Conservation (phyloP, 1,284 basidiomycete genomes). For the Violaceomyces palustris region DNA sequence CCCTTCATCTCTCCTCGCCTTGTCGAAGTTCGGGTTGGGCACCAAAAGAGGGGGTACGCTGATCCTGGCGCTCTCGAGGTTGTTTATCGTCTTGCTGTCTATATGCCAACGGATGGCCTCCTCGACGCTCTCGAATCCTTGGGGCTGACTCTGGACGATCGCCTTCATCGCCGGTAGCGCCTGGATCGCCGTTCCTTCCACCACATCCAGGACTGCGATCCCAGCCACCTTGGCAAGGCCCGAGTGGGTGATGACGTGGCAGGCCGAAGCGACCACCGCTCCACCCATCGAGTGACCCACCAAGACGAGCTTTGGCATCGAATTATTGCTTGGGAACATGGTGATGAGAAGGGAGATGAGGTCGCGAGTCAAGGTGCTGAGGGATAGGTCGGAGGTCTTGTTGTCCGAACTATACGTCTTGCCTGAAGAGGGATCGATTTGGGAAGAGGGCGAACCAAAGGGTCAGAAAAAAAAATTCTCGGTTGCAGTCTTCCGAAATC, state of each 20-base stretch:
- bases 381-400: conserved; percentile 35
- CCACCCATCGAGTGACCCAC: conserved; percentile 55
- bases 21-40: conserved; percentile 14
- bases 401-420: conserved; percentile 5
- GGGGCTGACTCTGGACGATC: conserved; percentile 77
- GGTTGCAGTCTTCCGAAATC: too few species aligned
- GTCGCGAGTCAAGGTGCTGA: conserved; percentile 32
- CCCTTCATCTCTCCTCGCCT: background rate
- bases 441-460: too few species aligned
- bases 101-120: conserved; percentile 94
- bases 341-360: conserved; percentile 19
- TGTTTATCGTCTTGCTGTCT: conserved; percentile 42
- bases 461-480: too few species aligned
- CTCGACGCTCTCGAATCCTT: conserved; percentile 73
- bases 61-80: conserved; percentile 44
- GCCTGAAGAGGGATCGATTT: background rate
- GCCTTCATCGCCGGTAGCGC: conserved; percentile 83
- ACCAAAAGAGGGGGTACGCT: conserved; percentile 44
- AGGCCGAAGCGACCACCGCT: conserved; percentile 31
- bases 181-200: conserved; percentile 94
- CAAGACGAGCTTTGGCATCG: conserved; percentile 36
- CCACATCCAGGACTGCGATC: conserved; percentile 86
- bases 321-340: conserved; percentile 20
- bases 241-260: conserved; percentile 19
- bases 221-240: conserved; percentile 60